These are phyloP conservation scores for Tilletia walkeri DNA, from an alignment of 1,284 basidiomycete species.

Conservation along the genomic window DNA sequence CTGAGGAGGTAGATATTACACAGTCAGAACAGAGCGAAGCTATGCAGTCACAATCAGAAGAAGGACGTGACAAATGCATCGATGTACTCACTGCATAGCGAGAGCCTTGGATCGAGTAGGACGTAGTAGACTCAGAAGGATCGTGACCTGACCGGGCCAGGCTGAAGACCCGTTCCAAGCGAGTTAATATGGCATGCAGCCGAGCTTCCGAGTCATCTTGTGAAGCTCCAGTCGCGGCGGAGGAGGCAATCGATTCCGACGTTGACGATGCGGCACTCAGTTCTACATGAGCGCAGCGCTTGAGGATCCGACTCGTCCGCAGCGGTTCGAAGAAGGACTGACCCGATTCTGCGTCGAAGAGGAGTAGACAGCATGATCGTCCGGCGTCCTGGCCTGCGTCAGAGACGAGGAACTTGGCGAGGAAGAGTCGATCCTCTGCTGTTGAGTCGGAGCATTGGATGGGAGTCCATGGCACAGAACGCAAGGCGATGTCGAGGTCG, in stretches of 20 bases:
- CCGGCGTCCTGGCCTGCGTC: neutral
- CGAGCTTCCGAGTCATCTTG: neutral
- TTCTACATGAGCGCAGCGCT: neutral
- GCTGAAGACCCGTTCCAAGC: neutral
- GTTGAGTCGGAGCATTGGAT: neutral
- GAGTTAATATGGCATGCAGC: neutral
- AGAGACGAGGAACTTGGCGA: constrained; percentile 8
- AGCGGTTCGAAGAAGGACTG: constrained; percentile 3
- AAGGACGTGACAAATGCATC: neutral
- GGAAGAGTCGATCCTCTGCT: constrained; percentile 2
- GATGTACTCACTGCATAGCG: constrained; percentile 6
- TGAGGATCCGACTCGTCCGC: neutral
- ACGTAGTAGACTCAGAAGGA: neutral
- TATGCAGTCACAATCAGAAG: neutral
- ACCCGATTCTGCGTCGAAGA: constrained; percentile 11
- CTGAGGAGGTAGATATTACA: neutral
- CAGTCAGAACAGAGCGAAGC: neutral
- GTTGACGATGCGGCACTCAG: neutral
- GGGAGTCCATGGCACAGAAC: neutral
- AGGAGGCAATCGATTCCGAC: neutral
- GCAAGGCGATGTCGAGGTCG: constrained; percentile 6
- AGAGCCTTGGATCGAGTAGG: constrained; percentile 3
- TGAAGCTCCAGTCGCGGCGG: neutral
- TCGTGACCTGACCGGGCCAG: neutral
- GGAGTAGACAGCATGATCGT: neutral